Evolutionary conservation across 176 grass and related monocot genomes (phyloP).

Genomic region (Phragmites australis): DNA sequence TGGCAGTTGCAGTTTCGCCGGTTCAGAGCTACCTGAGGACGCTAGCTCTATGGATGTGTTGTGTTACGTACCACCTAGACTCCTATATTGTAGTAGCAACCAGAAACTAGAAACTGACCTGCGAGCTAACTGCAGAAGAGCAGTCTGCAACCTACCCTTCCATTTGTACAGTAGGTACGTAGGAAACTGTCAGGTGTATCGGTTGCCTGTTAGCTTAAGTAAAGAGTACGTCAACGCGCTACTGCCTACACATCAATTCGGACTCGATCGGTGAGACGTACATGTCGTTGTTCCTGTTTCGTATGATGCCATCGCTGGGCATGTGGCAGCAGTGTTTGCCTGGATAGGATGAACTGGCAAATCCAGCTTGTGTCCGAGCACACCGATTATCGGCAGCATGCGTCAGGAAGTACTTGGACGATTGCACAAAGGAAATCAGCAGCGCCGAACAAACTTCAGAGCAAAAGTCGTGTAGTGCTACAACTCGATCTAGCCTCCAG

Average conservation of each 20-base stretch:
- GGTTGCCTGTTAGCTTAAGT: neutral
- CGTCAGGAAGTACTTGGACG: slow-evolving; percentile 8
- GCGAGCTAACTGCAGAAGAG: neutral
- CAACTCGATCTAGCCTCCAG: neutral
- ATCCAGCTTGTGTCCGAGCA: neutral
- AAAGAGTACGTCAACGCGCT: neutral
- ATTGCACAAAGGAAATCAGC: neutral
- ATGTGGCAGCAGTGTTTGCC: neutral
- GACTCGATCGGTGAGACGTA: neutral
- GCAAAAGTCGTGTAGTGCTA: neutral
- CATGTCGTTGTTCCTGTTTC: neutral
- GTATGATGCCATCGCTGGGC: neutral
- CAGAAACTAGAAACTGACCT: slow-evolving; percentile 15
- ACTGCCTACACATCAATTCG: neutral
- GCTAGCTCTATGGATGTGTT: neutral
- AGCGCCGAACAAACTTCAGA: neutral
- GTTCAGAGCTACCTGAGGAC: neutral
- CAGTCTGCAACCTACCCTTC: neutral
- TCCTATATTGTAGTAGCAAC: neutral
- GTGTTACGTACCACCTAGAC: neutral
- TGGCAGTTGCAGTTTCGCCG: neutral
- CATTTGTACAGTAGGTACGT: neutral
- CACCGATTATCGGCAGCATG: neutral
- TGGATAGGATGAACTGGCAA: slow-evolving; percentile 15
- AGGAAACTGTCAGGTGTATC: slow-evolving; percentile 1